These are phyloP conservation scores for Penicillium soppii DNA, from an alignment of 495 filamentous ascomycete species.

Conservation along the genomic window DNA sequence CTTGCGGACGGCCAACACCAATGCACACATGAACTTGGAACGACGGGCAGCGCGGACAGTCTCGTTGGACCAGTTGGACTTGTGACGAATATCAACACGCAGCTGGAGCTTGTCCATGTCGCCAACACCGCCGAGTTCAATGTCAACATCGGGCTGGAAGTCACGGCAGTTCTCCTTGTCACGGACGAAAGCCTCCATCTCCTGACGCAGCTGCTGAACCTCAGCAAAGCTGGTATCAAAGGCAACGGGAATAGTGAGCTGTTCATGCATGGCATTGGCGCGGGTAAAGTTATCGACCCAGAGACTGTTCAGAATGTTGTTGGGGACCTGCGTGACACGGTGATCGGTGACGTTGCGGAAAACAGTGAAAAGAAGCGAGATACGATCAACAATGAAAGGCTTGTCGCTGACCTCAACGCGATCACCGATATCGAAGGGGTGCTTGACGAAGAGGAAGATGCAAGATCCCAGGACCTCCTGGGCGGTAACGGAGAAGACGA, in stretches of 20 bases:
- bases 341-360: constrained; percentile 81
- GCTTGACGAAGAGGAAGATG: constrained; percentile 98
- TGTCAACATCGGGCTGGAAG: constrained; percentile 80
- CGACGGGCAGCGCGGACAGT: constrained; percentile 76
- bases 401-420: constrained; percentile 76
- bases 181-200: constrained; percentile 82
- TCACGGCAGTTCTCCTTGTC: constrained; percentile 85
- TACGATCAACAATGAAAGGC: constrained; percentile 83
- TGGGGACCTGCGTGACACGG: constrained; percentile 86
- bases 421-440: constrained; percentile 90
- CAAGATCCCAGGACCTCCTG: constrained; percentile 95
- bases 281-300: constrained; percentile 94
- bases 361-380: constrained; percentile 90
- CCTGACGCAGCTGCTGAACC: constrained; percentile 73
- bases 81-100: constrained; percentile 81
- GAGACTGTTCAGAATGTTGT: constrained; percentile 82
- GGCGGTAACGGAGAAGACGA: constrained; percentile 86
- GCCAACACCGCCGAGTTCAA: constrained; percentile 75
- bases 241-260: constrained; percentile 70
- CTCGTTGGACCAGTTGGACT: constrained; percentile 96
- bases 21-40: constrained; percentile 95
- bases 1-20: constrained; percentile 80
- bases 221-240: constrained; percentile 89
- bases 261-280: constrained; percentile 88
- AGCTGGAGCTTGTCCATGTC: constrained; percentile 88